phyloP scores from a whole-genome alignment of 2,329 filamentous ascomycete species.

The Daldinia sp. region DNA sequence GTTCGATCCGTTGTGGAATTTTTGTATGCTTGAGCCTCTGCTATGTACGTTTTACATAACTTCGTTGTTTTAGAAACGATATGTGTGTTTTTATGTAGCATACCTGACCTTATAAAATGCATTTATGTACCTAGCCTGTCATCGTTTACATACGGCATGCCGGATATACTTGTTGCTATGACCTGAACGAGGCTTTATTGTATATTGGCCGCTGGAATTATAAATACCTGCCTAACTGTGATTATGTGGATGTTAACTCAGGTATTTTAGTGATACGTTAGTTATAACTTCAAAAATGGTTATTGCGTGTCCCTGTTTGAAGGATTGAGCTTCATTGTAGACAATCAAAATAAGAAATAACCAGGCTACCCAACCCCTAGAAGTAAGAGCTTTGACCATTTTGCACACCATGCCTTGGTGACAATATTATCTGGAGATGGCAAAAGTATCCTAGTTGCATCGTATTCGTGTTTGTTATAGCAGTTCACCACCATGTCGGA shows the following conservation, averaged over 20 bases:
- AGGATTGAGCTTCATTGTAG: too few species aligned
- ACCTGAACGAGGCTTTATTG: background rate
- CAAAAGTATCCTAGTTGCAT: too few species aligned
- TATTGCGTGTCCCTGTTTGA: too few species aligned
- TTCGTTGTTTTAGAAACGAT: background rate
- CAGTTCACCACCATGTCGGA: too few species aligned
- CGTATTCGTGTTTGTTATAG: too few species aligned
- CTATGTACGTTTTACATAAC: background rate
- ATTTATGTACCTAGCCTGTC: background rate
- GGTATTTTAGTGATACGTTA: background rate
- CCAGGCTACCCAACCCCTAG: too few species aligned
- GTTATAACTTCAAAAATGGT: too few species aligned
- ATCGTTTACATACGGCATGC: background rate
- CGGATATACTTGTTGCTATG: background rate
- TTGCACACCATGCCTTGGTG: too few species aligned
- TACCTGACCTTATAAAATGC: background rate
- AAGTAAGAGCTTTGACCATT: too few species aligned
- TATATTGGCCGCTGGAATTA: background rate
- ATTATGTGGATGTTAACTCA: background rate
- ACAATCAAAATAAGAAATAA: too few species aligned
- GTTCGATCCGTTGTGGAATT: background rate
- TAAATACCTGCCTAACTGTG: background rate
- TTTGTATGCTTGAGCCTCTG: background rate
- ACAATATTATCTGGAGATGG: too few species aligned
- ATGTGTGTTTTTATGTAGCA: background rate